These are phyloP conservation scores for Batrachochytrium dendrobatidis DNA, from an alignment of 371 early-diverging fungal species.

Conservation along the genomic window DNA sequence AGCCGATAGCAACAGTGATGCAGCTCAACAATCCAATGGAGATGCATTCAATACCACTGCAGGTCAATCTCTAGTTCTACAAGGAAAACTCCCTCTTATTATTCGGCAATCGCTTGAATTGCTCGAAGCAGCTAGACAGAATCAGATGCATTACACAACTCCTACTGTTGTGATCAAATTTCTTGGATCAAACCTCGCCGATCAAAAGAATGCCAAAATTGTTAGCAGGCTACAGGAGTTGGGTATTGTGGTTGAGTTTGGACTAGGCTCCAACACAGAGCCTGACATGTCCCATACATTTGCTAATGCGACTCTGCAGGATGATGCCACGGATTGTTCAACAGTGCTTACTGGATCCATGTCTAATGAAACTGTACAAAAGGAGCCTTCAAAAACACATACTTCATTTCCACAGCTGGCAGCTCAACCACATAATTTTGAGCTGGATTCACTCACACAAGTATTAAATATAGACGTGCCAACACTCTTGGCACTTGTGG, in stretches of 20 bases:
- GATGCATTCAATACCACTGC: too few relatives aligned
- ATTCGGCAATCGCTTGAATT: slow-evolving; percentile 44
- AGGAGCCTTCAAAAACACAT: too few relatives aligned
- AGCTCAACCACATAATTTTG: too few relatives aligned
- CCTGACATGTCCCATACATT: too few relatives aligned
- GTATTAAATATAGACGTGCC: slow-evolving; percentile 50
- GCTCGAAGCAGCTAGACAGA: slow-evolving; percentile 37
- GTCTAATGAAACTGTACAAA: not conserved
- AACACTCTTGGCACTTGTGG: slow-evolving; percentile 43
- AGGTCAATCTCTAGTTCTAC: not conserved
- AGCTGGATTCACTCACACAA: slow-evolving; percentile 19
- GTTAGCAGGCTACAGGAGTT: slow-evolving; percentile 29
- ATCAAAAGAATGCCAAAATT: slow-evolving; percentile 31
- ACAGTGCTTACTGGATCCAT: not conserved
- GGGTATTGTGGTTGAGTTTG: slow-evolving; percentile 25
- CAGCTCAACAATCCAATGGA: too few relatives aligned
- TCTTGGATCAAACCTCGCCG: slow-evolving; percentile 40
- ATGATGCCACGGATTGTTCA: not conserved
- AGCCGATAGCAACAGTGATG: too few relatives aligned
- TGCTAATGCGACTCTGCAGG: too few relatives aligned
- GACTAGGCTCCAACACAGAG: too few relatives aligned
- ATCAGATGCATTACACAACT: slow-evolving; percentile 42
- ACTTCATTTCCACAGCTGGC: too few relatives aligned
- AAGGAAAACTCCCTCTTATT: slow-evolving; percentile 25
- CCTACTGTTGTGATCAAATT: slow-evolving; percentile 53